phyloP scores from a whole-genome alignment of 1,284 basidiomycete species.

The Austroboletus niveus region DNA sequence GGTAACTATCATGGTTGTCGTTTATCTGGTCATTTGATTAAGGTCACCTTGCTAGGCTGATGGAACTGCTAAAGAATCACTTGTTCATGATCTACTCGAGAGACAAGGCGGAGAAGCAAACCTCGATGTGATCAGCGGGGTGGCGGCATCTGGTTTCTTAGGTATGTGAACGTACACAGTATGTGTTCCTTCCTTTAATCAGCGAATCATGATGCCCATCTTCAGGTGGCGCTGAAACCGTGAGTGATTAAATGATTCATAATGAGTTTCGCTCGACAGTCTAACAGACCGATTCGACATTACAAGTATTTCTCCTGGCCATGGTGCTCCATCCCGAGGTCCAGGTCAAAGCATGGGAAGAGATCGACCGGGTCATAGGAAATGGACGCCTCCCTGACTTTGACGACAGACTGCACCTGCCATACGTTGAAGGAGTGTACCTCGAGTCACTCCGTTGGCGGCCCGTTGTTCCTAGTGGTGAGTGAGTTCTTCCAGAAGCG shows the following conservation, averaged over 20 bases:
- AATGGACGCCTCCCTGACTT: slow-evolving; percentile 29
- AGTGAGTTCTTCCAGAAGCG: neutral
- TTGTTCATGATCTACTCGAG: slow-evolving; percentile 22
- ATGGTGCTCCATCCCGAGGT: slow-evolving; percentile 32
- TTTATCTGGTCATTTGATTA: neutral
- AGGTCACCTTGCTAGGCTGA: slow-evolving; percentile 8
- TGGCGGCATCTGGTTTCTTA: slow-evolving; percentile 27
- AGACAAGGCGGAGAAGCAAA: neutral
- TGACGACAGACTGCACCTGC: slow-evolving; percentile 21
- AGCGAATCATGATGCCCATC: neutral
- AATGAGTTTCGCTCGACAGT: neutral
- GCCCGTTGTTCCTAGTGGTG: slow-evolving; percentile 23
- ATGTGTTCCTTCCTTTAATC: neutral
- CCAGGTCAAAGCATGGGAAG: slow-evolving; percentile 25
- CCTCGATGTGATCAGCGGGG: slow-evolving; percentile 19
- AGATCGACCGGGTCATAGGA: slow-evolving; percentile 29
- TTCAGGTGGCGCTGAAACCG: slow-evolving; percentile 30
- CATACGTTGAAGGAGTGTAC: slow-evolving; percentile 28
- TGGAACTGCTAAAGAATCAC: slow-evolving; percentile 21
- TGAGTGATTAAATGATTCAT: slow-evolving; percentile 5
- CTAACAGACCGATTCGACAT: slow-evolving; percentile 13
- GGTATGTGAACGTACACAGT: slow-evolving; percentile 13
- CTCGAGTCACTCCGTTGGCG: slow-evolving; percentile 28
- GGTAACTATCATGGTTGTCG: slow-evolving; percentile 17
- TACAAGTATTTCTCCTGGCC: slow-evolving; percentile 27